A percentile compares a stretch with the other conserved stretches of the same genome.
Evolutionary conservation across 1,139 yeast species (phyloP).

Genomic region (Diutina sp.): DNA sequence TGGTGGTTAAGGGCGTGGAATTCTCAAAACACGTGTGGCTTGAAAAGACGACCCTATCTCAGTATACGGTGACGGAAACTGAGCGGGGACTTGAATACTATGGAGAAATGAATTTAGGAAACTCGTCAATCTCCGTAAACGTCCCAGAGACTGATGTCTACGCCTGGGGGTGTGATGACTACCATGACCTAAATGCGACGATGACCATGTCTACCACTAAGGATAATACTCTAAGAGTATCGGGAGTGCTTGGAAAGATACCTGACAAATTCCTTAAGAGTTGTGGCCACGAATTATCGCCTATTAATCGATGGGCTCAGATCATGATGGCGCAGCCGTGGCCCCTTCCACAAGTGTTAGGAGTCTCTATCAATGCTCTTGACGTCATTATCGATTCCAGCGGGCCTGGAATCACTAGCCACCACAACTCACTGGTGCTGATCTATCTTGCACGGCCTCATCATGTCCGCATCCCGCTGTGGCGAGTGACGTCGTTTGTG

Average conservation of each 20-base stretch:
- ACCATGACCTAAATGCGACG: not conserved
- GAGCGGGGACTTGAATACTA: not conserved
- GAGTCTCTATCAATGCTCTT: not conserved
- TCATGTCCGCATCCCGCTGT: not conserved
- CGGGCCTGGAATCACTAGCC: not conserved
- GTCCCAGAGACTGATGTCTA: not conserved
- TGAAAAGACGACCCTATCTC: not conserved
- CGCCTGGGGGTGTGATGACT: not conserved
- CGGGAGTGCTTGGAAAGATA: not conserved
- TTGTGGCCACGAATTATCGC: not conserved
- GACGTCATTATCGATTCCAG: not conserved
- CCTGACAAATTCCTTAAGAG: not conserved
- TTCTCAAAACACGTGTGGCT: not conserved
- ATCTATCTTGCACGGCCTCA: not conserved
- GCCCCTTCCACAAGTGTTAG: not conserved
- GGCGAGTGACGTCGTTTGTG: not conserved
- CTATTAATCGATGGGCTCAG: not conserved
- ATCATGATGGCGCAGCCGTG: not conserved
- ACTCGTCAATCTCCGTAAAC: not conserved
- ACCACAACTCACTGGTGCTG: not conserved
- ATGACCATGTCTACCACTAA: not conserved
- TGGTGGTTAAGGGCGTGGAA: not conserved
- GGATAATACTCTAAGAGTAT: not conserved
- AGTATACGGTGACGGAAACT: not conserved
- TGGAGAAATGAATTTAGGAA: not conserved